These are phyloP conservation scores for Beauveria scarabaeidicola DNA, from an alignment of 2,329 filamentous ascomycete genomes.

Conservation along the genomic window DNA sequence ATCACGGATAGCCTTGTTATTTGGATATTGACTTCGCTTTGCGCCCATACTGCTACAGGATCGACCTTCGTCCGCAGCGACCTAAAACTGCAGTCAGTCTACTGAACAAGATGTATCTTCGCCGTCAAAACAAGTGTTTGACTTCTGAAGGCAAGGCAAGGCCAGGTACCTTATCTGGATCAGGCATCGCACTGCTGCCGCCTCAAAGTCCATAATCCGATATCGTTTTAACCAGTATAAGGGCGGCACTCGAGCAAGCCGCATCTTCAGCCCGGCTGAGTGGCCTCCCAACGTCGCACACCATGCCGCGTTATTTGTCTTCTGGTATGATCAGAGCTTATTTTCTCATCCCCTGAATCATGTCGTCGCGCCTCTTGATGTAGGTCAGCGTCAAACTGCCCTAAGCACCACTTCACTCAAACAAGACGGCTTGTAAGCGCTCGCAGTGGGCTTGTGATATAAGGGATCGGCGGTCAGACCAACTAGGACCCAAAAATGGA, in stretches of 20 bases:
- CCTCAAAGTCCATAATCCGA: background rate
- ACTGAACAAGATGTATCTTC: background rate
- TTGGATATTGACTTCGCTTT: background rate
- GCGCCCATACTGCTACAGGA: background rate
- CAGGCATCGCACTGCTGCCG: no score
- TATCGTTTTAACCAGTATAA: conserved; percentile 7
- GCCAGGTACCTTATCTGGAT: no score
- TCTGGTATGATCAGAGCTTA: no score
- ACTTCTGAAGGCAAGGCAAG: background rate
- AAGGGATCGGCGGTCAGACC: background rate
- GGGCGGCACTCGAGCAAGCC: background rate
- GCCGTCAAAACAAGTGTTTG: background rate
- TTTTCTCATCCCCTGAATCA: background rate
- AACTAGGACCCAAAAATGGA: background rate
- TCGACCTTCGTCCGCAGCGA: background rate
- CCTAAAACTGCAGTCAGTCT: background rate
- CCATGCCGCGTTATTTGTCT: background rate
- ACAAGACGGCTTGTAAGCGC: background rate
- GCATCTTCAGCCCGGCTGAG: conserved; percentile 3
- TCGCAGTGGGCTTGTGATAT: background rate
- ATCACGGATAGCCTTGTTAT: background rate
- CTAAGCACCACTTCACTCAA: background rate
- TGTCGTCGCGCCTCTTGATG: background rate
- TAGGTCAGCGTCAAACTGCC: background rate
- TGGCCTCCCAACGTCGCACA: background rate